Evolutionary conservation across 345 rosid genomes (phyloP).

Genomic region (Brassica rapa): DNA sequence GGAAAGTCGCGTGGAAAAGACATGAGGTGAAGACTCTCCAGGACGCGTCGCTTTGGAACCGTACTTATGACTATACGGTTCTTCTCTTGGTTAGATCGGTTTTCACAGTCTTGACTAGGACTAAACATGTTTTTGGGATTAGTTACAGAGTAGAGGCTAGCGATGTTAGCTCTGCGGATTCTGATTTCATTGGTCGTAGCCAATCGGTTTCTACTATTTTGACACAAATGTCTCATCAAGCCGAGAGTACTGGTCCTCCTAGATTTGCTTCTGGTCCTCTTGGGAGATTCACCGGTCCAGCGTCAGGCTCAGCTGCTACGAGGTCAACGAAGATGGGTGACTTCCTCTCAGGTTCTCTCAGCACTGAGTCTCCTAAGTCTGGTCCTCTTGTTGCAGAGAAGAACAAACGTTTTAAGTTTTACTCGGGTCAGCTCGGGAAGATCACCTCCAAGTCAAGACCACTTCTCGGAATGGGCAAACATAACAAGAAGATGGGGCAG

Average conservation of each 20-base stretch:
- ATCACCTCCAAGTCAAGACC: constrained; percentile 64
- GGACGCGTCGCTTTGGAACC: constrained; percentile 84
- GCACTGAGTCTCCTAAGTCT: constrained; percentile 47
- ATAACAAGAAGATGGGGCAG: constrained; percentile 60
- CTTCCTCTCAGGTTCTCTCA: constrained; percentile 87
- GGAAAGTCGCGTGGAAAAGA: constrained; percentile 78
- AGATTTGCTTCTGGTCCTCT: constrained; percentile 88
- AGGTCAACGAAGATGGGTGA: constrained; percentile 53
- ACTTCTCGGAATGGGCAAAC: constrained; percentile 48
- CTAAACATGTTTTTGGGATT: constrained; percentile 68
- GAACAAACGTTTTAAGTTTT: constrained; percentile 47
- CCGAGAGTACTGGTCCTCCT: constrained; percentile 49
- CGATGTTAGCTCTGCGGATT: constrained; percentile 46
- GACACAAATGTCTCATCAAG: constrained; percentile 45
- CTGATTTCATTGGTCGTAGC: constrained; percentile 59
- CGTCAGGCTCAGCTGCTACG: constrained; percentile 50
- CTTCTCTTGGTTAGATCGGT: constrained; percentile 72
- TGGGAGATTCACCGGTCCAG: constrained; percentile 51
- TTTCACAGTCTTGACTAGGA: constrained; percentile 71
- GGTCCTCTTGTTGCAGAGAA: constrained; percentile 50
- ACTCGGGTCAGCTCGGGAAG: constrained; percentile 68
- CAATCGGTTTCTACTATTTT: constrained; percentile 70
- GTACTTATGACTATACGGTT: constrained; percentile 73
- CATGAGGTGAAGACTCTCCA: constrained; percentile 78
- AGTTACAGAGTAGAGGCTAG: constrained; percentile 45